phyloP scores from a whole-genome alignment of 2,329 filamentous ascomycete species.

The Thelonectria blattea region DNA sequence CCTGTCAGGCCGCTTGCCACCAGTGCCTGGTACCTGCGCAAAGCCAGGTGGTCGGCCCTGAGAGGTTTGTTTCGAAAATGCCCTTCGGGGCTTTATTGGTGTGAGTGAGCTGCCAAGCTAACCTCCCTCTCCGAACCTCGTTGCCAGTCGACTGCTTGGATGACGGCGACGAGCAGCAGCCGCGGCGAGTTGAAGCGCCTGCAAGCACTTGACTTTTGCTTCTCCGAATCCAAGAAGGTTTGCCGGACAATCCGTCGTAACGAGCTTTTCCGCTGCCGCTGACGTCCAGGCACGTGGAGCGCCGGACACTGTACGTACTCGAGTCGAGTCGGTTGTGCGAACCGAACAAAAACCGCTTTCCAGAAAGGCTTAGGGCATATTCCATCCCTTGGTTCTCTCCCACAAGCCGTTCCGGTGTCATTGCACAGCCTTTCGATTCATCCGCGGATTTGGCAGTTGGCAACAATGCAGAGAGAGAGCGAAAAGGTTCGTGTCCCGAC shows the following conservation, averaged over 20 bases:
- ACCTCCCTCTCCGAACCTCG: background rate
- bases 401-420: background rate
- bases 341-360: no score
- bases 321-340: background rate
- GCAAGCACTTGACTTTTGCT: constrained; percentile 9
- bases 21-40: constrained; percentile 52
- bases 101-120: constrained; percentile 12
- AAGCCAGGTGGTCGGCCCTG: constrained; percentile 47
- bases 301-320: background rate
- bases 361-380: no score
- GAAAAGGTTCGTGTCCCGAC: no score
- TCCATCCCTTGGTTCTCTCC: background rate
- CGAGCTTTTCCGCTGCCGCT: background rate
- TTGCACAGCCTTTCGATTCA: background rate
- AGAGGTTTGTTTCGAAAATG: constrained; percentile 43
- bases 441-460: background rate
- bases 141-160: no score
- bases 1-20: constrained; percentile 42
- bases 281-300: constrained; percentile 8
- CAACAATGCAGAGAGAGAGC: no score
- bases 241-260: background rate
- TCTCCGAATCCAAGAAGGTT: no score
- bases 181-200: background rate
- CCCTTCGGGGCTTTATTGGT: constrained; percentile 8
- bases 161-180: no score